These are phyloP conservation scores for Myxozyma vanderwaltii DNA, from an alignment of 805 yeast species.

Conservation along the genomic window DNA sequence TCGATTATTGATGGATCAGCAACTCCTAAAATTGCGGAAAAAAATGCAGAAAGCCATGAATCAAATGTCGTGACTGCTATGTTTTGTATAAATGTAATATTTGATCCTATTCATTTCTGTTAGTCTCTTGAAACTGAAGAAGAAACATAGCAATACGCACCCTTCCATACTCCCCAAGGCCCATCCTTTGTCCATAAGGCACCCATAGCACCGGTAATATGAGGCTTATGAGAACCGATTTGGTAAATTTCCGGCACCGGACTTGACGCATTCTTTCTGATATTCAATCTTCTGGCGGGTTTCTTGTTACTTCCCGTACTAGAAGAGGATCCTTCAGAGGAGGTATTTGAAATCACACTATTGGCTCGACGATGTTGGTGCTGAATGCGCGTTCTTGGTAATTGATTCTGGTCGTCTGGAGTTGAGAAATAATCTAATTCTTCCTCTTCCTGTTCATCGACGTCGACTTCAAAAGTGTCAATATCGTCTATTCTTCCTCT, in stretches of 20 bases:
- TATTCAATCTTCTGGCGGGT: neutral
- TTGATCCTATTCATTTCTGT: too few species aligned
- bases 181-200: constrained; percentile 65
- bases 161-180: constrained; percentile 62
- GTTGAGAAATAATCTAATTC: constrained; percentile 34
- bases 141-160: constrained; percentile 47
- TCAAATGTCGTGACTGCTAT: constrained; percentile 76
- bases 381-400: too few species aligned
- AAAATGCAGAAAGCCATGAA: constrained; percentile 88
- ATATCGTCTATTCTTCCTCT: constrained; percentile 24
- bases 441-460: constrained; percentile 27
- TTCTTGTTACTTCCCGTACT: neutral
- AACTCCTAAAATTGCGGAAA: constrained; percentile 75
- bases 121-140: too few species aligned
- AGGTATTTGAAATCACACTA: constrained; percentile 12
- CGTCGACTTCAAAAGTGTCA: constrained; percentile 26
- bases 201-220: constrained; percentile 44
- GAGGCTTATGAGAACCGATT: constrained; percentile 38
- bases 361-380: constrained; percentile 7
- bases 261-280: constrained; percentile 1
- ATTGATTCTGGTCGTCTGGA: constrained; percentile 10
- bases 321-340: neutral
- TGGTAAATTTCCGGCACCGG: constrained; percentile 22
- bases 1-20: constrained; percentile 91
- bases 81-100: constrained; percentile 74